Conservation (phyloP, 2,329 filamentous ascomycete species). For the Talaromyces sp. region DNA sequence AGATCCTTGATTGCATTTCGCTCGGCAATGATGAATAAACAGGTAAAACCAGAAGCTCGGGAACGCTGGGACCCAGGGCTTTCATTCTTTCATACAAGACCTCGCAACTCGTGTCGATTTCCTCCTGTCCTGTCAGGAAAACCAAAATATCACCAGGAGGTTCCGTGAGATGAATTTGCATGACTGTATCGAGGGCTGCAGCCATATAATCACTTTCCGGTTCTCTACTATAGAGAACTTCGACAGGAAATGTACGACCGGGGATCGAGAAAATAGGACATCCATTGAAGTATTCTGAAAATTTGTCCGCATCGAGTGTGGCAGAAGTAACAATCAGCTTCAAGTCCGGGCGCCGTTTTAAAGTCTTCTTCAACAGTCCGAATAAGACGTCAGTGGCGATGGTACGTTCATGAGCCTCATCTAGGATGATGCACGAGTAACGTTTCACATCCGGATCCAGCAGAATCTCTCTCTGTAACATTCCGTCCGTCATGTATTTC, state of each 20-base stretch:
- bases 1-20: constrained; percentile 91
- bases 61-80: constrained; percentile 81
- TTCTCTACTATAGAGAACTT: constrained; percentile 91
- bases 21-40: constrained; percentile 94
- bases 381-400: constrained; percentile 96
- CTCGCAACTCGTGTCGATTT: constrained; percentile 93
- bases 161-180: constrained; percentile 96
- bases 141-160: constrained; percentile 91
- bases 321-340: constrained; percentile 96
- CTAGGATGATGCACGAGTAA: constrained; percentile 96
- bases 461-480: constrained; percentile 92
- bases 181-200: constrained; percentile 88
- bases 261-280: constrained; percentile 97
- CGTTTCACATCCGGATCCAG: constrained; percentile 83
- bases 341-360: constrained; percentile 79
- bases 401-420: constrained; percentile 96
- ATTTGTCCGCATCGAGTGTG: constrained; percentile 95
- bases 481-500: constrained; percentile 99
- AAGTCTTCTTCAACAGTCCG: constrained; percentile 86
- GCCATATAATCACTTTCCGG: constrained; percentile 96
- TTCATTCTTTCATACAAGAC: constrained; percentile 96
- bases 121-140: constrained; percentile 95
- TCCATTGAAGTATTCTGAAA: constrained; percentile 91
- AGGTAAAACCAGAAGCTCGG: constrained; percentile 86
- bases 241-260: constrained; percentile 90